Evolutionary conservation across 1,284 basidiomycete species (phyloP), one percentile per base, ranked within the genome.

Genomic region (Ceratobasidium sp.): DNA sequence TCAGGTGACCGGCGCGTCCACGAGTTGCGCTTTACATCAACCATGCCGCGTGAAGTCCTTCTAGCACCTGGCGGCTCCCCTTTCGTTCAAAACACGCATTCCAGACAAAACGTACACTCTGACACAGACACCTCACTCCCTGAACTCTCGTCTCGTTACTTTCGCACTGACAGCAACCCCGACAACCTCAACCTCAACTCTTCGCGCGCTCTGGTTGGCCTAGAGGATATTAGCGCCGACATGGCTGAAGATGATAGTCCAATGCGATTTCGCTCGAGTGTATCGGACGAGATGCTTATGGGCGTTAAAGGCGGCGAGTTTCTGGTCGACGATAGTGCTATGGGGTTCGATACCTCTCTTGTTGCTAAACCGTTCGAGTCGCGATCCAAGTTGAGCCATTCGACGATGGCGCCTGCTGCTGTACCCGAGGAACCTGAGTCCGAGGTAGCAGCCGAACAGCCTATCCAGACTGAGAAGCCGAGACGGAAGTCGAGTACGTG

Each of bases 281-380:
- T 42, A 28, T 76, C 73, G n/a, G 73, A 76, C 46, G 73, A 76
- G 49, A 51, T 76, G 63, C 73, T 76, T 23, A 76, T 67, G 73
- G 63, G 73, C n/a, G 49, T 76, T 39, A 76, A 67, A 28, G 73
- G 73, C 63, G 73, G 61, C n/a, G 73, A 76, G 63, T 76, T 76
- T 44, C 39, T 76, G 63, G 73, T 33, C 1, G 73, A 76, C 61
- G 73, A 76, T 40, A 76, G 73, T 49, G 58, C 60, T 6, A 67
- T 76, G 73, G 73, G 61, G 18, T 76, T 76, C 51, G 73, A 76
- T 39, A 73, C 71, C 15, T 49, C 71, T 6, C 28, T 73, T n/a
- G 28, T 67, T 5, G 33, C 73, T 2, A 76, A 67, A 40, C 40
- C 73, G 51, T 49, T 53, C 44, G 44, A 53, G 2, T 53, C 73